Base-by-base conservation (phyloP, 2,329 filamentous ascomycete genomes). In the Massarina eburnea region DNA sequence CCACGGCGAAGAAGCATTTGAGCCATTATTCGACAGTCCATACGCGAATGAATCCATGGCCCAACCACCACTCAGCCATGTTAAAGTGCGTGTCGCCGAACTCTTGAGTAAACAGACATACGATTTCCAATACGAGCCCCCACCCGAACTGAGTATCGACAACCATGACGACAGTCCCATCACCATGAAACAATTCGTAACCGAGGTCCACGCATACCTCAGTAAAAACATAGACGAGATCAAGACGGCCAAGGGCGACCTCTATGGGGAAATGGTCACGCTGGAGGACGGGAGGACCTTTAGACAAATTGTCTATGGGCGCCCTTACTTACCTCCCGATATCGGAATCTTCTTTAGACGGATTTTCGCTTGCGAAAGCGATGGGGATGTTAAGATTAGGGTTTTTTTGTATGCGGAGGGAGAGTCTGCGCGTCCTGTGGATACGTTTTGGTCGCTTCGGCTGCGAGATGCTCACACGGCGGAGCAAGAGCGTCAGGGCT, bases 141-240 rank as follows among this genome's bases (percentile, higher is more conserved):
- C 47, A 9, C 33, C 48, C 9, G 9, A 33, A 20, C 35, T 49
- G 3, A 43, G 29, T 7, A 49, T 53, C 20, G 19, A 51, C 1
- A 45, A 49, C 26, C 36, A 39, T 18, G 43, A 53, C 15, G 38
- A 42, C 2, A 21, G 18, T 12, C 30, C 43, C 2, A 43, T 49
- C 15, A 45, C 41, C 12, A 4, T 52, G 12, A 7, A 43, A 15
- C 47, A 52, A 20, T 52, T 51, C n/a, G 45, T 55, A 21, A 45
- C 43, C 14, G 8, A 22, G 18, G 35, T 22, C 10, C 35, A 38
- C 10, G 17, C 18, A 21, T 22, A 38, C 18, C 14, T 38, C 8
- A 38, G 12, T 7, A 18, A 20, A 18, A 4, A 38, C 20, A 38
- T 21, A 19, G 35, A 38, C 18, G 19, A 38, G 4, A 38, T 38